Evolutionary conservation across 2,329 filamentous ascomycete genomes (phyloP), one percentile per base, ranked within the genome.

Genomic region (Apiospora pterosperma): DNA sequence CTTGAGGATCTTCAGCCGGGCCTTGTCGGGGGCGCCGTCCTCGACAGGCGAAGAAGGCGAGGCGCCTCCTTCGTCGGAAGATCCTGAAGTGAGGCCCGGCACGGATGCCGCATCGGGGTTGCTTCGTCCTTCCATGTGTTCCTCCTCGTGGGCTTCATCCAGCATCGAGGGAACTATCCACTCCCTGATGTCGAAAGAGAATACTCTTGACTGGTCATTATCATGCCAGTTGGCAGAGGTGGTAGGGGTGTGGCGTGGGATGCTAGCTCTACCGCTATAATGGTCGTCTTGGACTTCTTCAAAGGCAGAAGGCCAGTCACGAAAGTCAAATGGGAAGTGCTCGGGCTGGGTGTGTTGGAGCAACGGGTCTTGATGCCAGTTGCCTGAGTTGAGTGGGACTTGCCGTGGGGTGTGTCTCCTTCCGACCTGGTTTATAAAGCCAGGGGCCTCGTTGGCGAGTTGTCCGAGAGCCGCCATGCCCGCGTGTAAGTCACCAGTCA

Each of bases 51-150:
- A 72, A 52, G 72, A 66, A 36, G 73, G 72, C 21, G 74, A 73
- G 21, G 72, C 71, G n/a, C 73, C 72, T 65, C 72, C 74, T 65
- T 76, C 72, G 63, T 75, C 74, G 36, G 74, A 76, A 36, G 73
- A 68, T 28, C 71, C 73, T 65, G 72, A 73, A 16, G 74, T 76
- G 67, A 76, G 73, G 41, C 71, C 73, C 67, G 74, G 74, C 63
- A 74, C 71, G 66, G 74, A 75, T 25, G 72, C 71, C 65, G 69
- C 67, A 65, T 74, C 74, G 61, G 72, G 74, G 66, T 72, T 71
- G 71, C 68, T 72, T 69, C 70, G 72, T 66, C 67, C 67, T 65
- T 71, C 71, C 68, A 71, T 69, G 70, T 71, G 72, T 52, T 63
- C 64, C n/a, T 36, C 39, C 21, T 62, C 61, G 34, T 42, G 58